Percentiles rank a stretch among this genome's conserved stretches.
Conservation (phyloP, 768 basidiomycete genomes). For the Aureoboletus auriporus region DNA sequence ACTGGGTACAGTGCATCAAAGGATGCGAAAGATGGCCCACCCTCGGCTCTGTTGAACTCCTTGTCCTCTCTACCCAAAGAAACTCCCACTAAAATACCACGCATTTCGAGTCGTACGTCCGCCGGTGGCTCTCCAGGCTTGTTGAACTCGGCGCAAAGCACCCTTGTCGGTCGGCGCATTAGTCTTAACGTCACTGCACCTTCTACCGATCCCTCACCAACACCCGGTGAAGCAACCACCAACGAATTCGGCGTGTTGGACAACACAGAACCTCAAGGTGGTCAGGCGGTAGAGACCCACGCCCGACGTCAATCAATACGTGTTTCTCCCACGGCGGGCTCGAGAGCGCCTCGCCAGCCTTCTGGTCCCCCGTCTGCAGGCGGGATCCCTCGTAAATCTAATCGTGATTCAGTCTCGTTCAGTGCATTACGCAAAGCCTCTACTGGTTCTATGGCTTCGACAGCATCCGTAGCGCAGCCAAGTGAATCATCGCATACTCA, state of each 20-base stretch:
- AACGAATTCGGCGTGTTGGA: conserved; percentile 86
- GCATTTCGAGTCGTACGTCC: conserved; percentile 83
- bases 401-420: conserved; percentile 78
- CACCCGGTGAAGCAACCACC: conserved; percentile 38
- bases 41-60: conserved; percentile 51
- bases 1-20: conserved; percentile 48
- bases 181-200: conserved; percentile 57
- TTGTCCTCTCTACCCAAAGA: conserved; percentile 60
- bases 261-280: conserved; percentile 45
- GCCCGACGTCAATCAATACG: conserved; percentile 56
- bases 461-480: conserved; percentile 47
- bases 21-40: conserved; percentile 54
- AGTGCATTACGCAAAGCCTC: conserved; percentile 78
- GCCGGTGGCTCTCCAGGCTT: conserved; percentile 69
- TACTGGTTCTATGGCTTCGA: conserved; percentile 72
- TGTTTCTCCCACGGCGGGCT: conserved; percentile 57
- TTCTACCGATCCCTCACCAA: conserved; percentile 66
- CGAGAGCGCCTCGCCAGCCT: conserved; percentile 65
- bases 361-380: conserved; percentile 43
- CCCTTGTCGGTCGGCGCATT: conserved; percentile 55
- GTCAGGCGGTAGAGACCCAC: conserved; percentile 38
- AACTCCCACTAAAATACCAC: conserved; percentile 90
- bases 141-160: conserved; percentile 47
- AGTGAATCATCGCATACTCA: conserved; percentile 39
- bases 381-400: conserved; percentile 58